These are phyloP conservation scores for Pseudopyrenochaeta lycopersici DNA, from an alignment of 2,329 filamentous ascomycete genomes.

Conservation along the genomic window DNA sequence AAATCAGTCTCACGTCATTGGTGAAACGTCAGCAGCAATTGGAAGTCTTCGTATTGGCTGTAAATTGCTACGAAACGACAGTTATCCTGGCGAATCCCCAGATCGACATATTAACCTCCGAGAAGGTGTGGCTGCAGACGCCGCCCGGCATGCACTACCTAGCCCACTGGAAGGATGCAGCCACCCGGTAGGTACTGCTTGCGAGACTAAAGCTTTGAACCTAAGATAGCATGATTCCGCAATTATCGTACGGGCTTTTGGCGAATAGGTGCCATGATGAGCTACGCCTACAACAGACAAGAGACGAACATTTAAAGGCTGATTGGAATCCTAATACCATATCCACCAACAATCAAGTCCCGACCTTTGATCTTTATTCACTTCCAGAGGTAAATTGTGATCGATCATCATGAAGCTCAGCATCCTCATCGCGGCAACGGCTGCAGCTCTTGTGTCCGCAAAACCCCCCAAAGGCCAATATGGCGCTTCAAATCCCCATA, in stretches of 20 bases:
- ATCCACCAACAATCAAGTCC: no score
- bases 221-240: not conserved
- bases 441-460: conserved; percentile 11
- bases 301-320: no score
- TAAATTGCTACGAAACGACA: not conserved
- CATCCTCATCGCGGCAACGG: not conserved
- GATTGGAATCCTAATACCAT: no score
- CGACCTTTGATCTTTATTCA: not conserved
- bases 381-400: not conserved
- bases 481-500: conserved; percentile 14
- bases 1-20: not conserved
- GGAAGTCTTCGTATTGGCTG: not conserved
- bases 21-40: not conserved
- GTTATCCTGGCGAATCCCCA: not conserved
- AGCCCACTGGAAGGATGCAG: not conserved
- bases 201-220: not conserved
- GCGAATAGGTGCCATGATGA: no score
- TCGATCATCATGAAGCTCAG: not conserved
- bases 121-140: not conserved
- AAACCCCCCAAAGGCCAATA: conserved; percentile 8
- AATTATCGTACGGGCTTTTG: no score
- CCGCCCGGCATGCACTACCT: not conserved
- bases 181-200: not conserved
- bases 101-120: not conserved
- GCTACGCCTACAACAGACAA: no score